These are phyloP conservation scores for Deinandra increscens DNA, from an alignment of 129 eudicot genomes.

Conservation along the genomic window DNA sequence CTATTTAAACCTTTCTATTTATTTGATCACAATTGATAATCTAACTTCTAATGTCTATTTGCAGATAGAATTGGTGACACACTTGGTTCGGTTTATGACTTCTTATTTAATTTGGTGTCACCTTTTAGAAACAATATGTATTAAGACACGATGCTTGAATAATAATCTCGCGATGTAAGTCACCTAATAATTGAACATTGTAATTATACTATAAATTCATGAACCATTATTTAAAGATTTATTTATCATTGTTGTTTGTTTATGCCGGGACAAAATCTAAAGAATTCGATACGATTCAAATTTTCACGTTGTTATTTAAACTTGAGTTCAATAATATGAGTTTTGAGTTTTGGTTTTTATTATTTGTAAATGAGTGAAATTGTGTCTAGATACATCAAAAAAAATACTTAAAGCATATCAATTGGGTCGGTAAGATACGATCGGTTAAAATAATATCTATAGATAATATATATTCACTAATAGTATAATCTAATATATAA, in stretches of 20 bases:
- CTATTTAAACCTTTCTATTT: not conserved
- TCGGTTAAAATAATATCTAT: too few species aligned
- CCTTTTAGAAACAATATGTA: conserved; percentile 32
- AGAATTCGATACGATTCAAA: too few species aligned
- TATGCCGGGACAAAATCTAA: not conserved
- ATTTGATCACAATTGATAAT: not conserved
- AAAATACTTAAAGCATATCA: too few species aligned
- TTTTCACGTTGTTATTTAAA: too few species aligned
- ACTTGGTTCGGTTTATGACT: conserved; percentile 39
- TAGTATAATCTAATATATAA: too few species aligned
- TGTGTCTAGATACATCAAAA: too few species aligned
- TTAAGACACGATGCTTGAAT: conserved; percentile 17
- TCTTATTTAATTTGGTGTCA: conserved; percentile 30
- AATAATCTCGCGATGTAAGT: conserved; percentile 19
- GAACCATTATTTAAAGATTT: not conserved
- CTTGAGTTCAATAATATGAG: too few species aligned
- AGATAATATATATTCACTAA: too few species aligned
- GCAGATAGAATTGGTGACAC: conserved; percentile 51
- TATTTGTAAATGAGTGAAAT: too few species aligned
- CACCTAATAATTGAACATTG: not conserved
- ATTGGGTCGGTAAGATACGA: too few species aligned
- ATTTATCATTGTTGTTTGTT: not conserved
- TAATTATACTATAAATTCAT: not conserved
- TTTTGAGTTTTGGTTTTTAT: too few species aligned
- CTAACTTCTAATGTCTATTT: conserved; percentile 15